Conservation (phyloP, 1,284 basidiomycete species). For the Inonotus hispidus region DNA sequence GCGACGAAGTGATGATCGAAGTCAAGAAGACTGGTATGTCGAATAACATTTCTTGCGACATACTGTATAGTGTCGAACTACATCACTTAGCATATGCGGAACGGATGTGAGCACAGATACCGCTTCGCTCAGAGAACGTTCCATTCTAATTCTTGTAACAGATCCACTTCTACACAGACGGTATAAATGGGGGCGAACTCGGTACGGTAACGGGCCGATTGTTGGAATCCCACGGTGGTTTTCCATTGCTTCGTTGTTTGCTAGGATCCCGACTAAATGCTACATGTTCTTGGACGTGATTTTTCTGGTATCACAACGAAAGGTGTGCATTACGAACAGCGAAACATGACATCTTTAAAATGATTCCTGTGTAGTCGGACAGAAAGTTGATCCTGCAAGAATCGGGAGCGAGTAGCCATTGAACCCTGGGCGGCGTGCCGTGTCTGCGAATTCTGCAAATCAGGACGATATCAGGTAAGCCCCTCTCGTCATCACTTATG, state of each 20-base stretch:
- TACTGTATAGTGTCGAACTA: not conserved
- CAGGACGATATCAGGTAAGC: slow-evolving; percentile 70
- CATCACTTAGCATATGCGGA: not conserved
- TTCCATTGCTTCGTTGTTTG: not conserved
- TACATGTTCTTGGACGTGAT: slow-evolving; percentile 51
- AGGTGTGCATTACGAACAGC: slow-evolving; percentile 22
- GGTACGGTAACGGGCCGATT: not conserved
- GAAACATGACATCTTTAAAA: not conserved
- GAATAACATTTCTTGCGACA: not conserved
- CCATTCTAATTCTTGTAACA: not conserved
- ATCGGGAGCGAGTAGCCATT: slow-evolving; percentile 83
- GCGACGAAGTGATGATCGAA: not conserved
- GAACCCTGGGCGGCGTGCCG: slow-evolving; percentile 79
- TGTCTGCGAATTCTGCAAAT: slow-evolving; percentile 68
- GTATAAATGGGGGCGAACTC: not conserved
- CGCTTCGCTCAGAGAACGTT: not conserved
- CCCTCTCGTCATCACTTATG: not conserved
- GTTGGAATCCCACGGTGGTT: not conserved
- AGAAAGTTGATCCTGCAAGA: slow-evolving; percentile 66
- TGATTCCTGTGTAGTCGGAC: slow-evolving; percentile 46
- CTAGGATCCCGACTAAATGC: not conserved
- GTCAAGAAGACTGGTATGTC: not conserved
- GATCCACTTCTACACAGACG: not conserved
- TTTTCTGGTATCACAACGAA: slow-evolving; percentile 44
- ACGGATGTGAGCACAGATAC: not conserved